Evolutionary conservation across 169 alveolate genomes (phyloP).

Genomic region (Plasmodium ovale): DNA sequence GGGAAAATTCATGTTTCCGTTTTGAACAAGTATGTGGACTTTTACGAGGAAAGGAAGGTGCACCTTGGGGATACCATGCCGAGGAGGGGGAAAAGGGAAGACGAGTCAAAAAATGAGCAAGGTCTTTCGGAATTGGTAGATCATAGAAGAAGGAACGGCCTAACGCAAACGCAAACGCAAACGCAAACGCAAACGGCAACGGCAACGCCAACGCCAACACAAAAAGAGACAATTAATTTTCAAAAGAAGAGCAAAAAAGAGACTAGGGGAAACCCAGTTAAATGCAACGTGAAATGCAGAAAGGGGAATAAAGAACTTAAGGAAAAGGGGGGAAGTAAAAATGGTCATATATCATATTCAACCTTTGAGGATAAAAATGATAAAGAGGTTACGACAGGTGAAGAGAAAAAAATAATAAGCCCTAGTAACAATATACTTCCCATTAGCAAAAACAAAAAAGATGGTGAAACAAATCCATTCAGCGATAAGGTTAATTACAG

Average conservation of each 20-base stretch:
- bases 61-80: not conserved
- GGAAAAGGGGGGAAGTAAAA: not conserved
- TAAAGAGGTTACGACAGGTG: no score
- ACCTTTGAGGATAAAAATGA: no score
- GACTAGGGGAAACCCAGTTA: not conserved
- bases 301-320: not conserved
- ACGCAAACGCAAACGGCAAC: no score
- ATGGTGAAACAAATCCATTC: no score
- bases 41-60: constrained; percentile 21
- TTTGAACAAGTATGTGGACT: constrained; percentile 43
- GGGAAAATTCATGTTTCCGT: constrained; percentile 48
- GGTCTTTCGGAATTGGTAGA: not conserved
- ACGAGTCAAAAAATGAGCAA: not conserved
- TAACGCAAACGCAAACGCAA: no score
- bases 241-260: not conserved
- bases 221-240: not conserved
- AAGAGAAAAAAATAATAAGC: no score
- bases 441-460: no score
- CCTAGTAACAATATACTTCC: no score
- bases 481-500: not conserved
- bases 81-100: not conserved
- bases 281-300: not conserved
- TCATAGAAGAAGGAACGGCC: not conserved
- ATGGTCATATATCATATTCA: not conserved
- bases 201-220: no score